Conservation (phyloP, 2,329 filamentous ascomycete species). For the Meredithiella fracta region DNA sequence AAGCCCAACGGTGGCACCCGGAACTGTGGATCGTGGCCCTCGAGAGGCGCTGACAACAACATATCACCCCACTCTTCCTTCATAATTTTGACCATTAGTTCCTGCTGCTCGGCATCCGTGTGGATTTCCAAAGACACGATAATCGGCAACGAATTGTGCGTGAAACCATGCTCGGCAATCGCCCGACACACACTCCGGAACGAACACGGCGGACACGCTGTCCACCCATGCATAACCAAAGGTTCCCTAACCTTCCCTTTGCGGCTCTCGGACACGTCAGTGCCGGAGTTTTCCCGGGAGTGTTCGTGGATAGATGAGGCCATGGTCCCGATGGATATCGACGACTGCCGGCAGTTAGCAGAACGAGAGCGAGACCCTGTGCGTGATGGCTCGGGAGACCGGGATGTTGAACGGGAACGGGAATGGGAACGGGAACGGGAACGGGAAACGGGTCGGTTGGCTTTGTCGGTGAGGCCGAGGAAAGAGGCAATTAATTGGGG, state of each 20-base stretch:
- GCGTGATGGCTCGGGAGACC: too few relatives aligned
- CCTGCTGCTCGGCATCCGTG: conserved; percentile 64
- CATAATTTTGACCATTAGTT: conserved; percentile 89
- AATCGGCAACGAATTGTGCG: conserved; percentile 58
- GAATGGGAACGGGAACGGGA: conserved; percentile 18
- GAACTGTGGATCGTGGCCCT: conserved; percentile 34
- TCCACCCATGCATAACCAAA: conserved; percentile 68
- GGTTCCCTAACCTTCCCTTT: conserved; percentile 36
- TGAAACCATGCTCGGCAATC: conserved; percentile 64
- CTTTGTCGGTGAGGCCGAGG: conserved; percentile 21
- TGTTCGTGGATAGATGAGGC: neutral
- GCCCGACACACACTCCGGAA: conserved; percentile 77
- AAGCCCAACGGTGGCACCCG: conserved; percentile 54
- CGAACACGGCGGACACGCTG: conserved; percentile 66
- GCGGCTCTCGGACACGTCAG: neutral
- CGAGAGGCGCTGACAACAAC: conserved; percentile 45
- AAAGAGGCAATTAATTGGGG: conserved; percentile 29
- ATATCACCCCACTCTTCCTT: conserved; percentile 65
- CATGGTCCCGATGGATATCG: neutral
- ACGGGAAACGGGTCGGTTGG: conserved; percentile 20
- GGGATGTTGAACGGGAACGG: neutral
- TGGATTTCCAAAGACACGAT: conserved; percentile 92
- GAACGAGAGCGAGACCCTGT: conserved; percentile 9
- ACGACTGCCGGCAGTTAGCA: neutral
- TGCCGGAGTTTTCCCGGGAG: too few relatives aligned